Evolutionary conservation across 345 rosid species (phyloP), one percentile per base, ranked within the genome.

Genomic region (Lepidium aucheri): DNA sequence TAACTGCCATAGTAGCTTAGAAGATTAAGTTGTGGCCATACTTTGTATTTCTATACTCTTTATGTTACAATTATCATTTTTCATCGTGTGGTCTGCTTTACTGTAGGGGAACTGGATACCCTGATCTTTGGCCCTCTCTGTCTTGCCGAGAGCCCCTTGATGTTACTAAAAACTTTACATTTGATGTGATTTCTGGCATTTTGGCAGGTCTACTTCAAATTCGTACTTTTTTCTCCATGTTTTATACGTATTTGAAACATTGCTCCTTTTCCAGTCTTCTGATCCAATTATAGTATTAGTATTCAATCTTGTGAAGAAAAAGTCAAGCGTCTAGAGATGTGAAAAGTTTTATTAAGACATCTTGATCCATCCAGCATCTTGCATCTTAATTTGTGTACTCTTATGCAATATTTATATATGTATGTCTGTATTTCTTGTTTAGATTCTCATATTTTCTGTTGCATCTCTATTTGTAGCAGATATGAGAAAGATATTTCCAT

Each of bases 131-230:
- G 99, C 97, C 97, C 50, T 85, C 96, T 60, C 47, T 78, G 43
- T 72, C 89, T 62, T 94, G 99, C 77, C 80, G 83, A 85, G 95
- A 94, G 87, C 99, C 99, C 30, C 99, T 94, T 43, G 97, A 94
- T 60, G 90, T 92, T 69, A 38, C 97, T 32, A 89, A 89, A 53
- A 81, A 78, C 45, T 87, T 79, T 61, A 89, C 97, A 32, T 92
- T 92, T 53, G 91, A 89, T 62, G 80, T 89, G 73, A 76, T 92
- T 28, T 81, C 96, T 38, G 97, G 99, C 70, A 82, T 94, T 53
- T 76, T 93, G 53, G 45, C 91, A 79, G 89, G 98, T 93, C 53
- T 41, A 42, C 43, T 64, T 46, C 69, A 68, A n/a, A 12, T 60
- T 51, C 47, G 53, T 64, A 1, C 13, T 20, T 67, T 11, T 41